A percentile compares a stretch with the other conserved stretches of the same genome.
phyloP scores from a whole-genome alignment of 2,329 filamentous ascomycete genomes.

The Aspergillus sp. region DNA sequence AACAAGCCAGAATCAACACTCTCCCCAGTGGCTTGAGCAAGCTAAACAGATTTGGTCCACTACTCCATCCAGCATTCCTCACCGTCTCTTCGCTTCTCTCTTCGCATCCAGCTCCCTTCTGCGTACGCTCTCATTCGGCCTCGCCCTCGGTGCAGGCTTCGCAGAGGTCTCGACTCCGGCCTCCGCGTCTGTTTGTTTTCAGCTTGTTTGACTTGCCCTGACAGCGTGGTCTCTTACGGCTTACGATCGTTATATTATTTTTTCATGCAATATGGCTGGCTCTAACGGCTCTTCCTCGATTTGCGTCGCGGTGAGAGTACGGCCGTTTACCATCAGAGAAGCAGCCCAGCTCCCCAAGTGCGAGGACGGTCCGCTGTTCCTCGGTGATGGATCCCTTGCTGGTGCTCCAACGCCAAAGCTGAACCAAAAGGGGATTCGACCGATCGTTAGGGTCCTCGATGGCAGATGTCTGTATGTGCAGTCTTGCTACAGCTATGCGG shows the following conservation, averaged over 20 bases:
- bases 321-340: conserved; percentile 73
- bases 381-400: conserved; percentile 96
- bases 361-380: conserved; percentile 81
- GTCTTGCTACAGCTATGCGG: neutral
- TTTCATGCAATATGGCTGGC: conserved; percentile 32
- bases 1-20: no score
- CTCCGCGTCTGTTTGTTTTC: no score
- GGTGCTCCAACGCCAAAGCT: conserved; percentile 75
- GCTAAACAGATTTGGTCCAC: no score
- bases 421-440: conserved; percentile 73
- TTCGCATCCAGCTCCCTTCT: no score
- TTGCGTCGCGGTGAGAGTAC: conserved; percentile 49
- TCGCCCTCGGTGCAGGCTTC: no score
- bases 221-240: no score
- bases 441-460: conserved; percentile 92
- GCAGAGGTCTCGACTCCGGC: no score
- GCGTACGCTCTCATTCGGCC: no score
- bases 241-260: no score
- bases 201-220: neutral
- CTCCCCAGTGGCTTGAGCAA: no score
- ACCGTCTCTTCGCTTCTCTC: no score
- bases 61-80: no score
- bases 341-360: conserved; percentile 70
- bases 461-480: conserved; percentile 80
- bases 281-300: conserved; percentile 41